A percentile compares a stretch with the other conserved stretches of the same genome.
These are phyloP conservation scores for Tetrapyrgos nigripes DNA, from an alignment of 1,284 basidiomycete species.

Conservation along the genomic window DNA sequence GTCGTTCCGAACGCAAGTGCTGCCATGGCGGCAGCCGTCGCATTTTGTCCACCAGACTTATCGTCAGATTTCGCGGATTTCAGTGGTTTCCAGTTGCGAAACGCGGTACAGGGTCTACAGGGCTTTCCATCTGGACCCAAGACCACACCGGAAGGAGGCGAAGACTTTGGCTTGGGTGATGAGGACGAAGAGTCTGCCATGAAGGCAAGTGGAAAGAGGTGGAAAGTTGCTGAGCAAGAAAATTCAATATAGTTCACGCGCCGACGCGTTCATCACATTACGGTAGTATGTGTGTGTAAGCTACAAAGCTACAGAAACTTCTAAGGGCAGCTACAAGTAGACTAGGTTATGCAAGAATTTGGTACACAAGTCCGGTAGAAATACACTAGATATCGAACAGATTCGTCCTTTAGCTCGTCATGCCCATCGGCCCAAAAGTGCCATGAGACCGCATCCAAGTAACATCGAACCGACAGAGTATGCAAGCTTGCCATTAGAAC, in stretches of 20 bases:
- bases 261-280: no score
- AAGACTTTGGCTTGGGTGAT: constrained; percentile 17
- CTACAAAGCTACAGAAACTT: no score
- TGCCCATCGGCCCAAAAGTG: constrained; percentile 87
- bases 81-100: constrained; percentile 73
- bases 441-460: constrained; percentile 84
- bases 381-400: no score
- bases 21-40: constrained; percentile 45
- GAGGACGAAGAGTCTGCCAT: constrained; percentile 6
- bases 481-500: constrained; percentile 63
- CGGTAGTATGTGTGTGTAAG: no score
- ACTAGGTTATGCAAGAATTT: no score
- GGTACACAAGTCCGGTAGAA: no score
- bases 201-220: no score
- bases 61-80: constrained; percentile 33
- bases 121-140: constrained; percentile 93
- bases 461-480: constrained; percentile 81
- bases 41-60: constrained; percentile 23
- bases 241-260: no score
- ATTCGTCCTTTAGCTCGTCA: no score
- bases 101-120: constrained; percentile 90
- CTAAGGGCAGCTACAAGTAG: no score
- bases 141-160: constrained; percentile 78
- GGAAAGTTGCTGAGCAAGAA: no score
- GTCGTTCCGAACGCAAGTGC: constrained; percentile 45